These are phyloP conservation scores for Aspergillus oerlinghausenensis DNA, from an alignment of 2,329 filamentous ascomycete genomes.

Conservation along the genomic window DNA sequence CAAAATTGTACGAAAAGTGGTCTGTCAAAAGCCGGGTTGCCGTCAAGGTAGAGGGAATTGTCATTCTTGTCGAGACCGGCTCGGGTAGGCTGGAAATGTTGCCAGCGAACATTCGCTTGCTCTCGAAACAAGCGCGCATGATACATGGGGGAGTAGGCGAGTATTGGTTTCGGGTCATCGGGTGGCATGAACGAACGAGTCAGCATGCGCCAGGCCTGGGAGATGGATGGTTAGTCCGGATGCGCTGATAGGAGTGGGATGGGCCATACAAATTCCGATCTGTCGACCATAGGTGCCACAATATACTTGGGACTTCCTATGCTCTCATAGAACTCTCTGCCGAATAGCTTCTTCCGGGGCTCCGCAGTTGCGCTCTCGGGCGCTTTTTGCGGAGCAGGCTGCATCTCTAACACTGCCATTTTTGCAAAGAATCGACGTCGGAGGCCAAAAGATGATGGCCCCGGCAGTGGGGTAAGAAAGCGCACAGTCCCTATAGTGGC, in stretches of 20 bases:
- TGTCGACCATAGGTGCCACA: constrained; percentile 95
- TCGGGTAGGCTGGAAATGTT: constrained; percentile 71
- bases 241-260: background rate
- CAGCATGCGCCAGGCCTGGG: constrained; percentile 90
- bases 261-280: constrained; percentile 82
- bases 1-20: constrained; percentile 97
- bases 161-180: constrained; percentile 58
- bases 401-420: constrained; percentile 25
- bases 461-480: constrained; percentile 23
- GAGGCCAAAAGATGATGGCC: constrained; percentile 15
- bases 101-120: constrained; percentile 67
- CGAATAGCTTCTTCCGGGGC: constrained; percentile 61
- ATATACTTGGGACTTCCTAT: constrained; percentile 88
- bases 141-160: constrained; percentile 94
- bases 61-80: constrained; percentile 25
- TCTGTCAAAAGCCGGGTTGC: constrained; percentile 76
- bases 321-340: constrained; percentile 89
- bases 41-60: constrained; percentile 64
- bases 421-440: constrained; percentile 11
- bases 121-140: constrained; percentile 86
- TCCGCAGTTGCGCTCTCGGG: constrained; percentile 9
- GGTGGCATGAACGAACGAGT: constrained; percentile 83
- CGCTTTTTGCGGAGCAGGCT: constrained; percentile 17
- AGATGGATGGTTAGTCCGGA: constrained; percentile 12
- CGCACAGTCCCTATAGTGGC: constrained; percentile 30